These are phyloP conservation scores for Amylocarpus encephaloides DNA, from an alignment of 2,329 filamentous ascomycete genomes.

Conservation along the genomic window DNA sequence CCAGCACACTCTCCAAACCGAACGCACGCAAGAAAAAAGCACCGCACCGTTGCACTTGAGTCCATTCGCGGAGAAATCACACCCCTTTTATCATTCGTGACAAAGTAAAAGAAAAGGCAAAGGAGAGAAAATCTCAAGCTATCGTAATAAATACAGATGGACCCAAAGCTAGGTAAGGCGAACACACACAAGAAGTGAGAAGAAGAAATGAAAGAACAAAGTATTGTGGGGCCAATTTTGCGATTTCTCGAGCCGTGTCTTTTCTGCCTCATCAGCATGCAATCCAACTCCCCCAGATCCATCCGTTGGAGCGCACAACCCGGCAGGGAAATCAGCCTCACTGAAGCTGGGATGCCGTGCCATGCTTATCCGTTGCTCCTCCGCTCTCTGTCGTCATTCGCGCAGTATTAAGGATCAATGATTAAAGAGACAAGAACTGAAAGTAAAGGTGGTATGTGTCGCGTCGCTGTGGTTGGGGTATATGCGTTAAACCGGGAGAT, in stretches of 20 bases:
- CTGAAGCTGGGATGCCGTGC: slow-evolving; percentile 28
- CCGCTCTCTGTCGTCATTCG: slow-evolving; percentile 17
- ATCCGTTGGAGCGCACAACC: slow-evolving; percentile 18
- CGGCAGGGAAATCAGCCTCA: slow-evolving; percentile 20
- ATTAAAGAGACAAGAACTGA: slow-evolving; percentile 33
- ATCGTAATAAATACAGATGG: slow-evolving; percentile 31
- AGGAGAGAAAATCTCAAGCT: slow-evolving; percentile 26
- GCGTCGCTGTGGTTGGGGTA: slow-evolving; percentile 22
- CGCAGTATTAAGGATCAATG: slow-evolving; percentile 30
- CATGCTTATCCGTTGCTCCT: slow-evolving; percentile 22
- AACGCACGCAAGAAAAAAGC: too few relatives aligned
- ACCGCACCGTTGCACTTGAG: too few relatives aligned
- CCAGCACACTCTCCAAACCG: too few relatives aligned
- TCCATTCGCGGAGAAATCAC: slow-evolving; percentile 6
- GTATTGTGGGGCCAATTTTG: slow-evolving; percentile 21
- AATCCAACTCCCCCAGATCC: slow-evolving; percentile 25
- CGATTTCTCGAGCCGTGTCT: slow-evolving; percentile 19
- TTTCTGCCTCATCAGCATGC: slow-evolving; percentile 13
- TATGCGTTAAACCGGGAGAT: slow-evolving; percentile 15
- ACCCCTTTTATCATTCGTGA: slow-evolving; percentile 26
- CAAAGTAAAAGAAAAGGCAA: slow-evolving; percentile 23
- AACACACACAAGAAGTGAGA: slow-evolving; percentile 8
- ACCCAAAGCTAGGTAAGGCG: slow-evolving; percentile 23
- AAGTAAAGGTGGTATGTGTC: slow-evolving; percentile 27
- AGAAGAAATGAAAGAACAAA: slow-evolving; percentile 15